Base-by-base conservation (phyloP, 768 basidiomycete genomes). In the Pisolithus tinctorius region DNA sequence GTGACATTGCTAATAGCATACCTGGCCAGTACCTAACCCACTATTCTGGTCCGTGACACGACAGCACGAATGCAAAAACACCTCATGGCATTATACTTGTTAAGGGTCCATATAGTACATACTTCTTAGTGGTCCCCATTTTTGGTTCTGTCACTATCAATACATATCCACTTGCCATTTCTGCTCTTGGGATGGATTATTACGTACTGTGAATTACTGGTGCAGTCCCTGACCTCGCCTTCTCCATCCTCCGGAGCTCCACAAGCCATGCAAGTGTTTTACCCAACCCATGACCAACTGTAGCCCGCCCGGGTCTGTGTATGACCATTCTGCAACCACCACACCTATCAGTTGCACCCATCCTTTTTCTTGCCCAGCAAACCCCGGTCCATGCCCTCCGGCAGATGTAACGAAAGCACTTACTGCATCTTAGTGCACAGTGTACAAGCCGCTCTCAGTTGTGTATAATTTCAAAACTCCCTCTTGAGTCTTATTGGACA, bases 81-180 rank as follows among this genome's bases (percentile, higher is more conserved):
- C 31, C 31, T 13, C 31, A 26, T 43, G 39, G 4, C 16, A 40
- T n/a, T 40, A 17, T 27, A 13, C 17, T 20, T 26, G 16, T 63
- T 63, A 45, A 14, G 36, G 48, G 48, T 39, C 16, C n/a, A n/a
- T n/a, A n/a, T n/a, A n/a, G n/a, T n/a, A n/a, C 47, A 56, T 48
- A 13, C n/a, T 23, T 37, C 36, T 20, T 20, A 8, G 8, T n/a
- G 11, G 40, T n/a, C 41, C 54, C 55, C 57, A 49, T 37, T 37
- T 13, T 61, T 62, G 59, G 58, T 61, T 63, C 55, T 56, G 17
- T n/a, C n/a, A n/a, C n/a, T n/a, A n/a, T n/a, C 45, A 17, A 43
- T 43, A 43, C 42, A 43, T 26, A 43, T 43, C 42, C 42, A 29
- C 16, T 17, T 14, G 45, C 45, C 26, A n/a, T 45, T 41, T 45